Percentiles rank a stretch among this genome's conserved stretches.
Conservation (phyloP, 208 protist genomes). For the Crithidia expoeki region DNA sequence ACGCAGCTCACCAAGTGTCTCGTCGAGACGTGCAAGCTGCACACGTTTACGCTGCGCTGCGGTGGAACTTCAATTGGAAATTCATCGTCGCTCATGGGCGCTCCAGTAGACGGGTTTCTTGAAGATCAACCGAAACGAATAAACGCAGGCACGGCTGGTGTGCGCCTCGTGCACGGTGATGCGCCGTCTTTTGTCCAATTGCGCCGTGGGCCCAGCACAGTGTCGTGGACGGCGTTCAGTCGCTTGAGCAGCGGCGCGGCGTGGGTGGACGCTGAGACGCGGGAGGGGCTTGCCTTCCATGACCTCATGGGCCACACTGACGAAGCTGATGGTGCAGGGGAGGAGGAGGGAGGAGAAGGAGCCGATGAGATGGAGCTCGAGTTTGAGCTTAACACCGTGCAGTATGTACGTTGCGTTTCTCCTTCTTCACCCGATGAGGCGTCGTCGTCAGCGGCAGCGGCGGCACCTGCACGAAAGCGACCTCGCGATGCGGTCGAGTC, state of each 20-base stretch:
- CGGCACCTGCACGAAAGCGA: neutral
- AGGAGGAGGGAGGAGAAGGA: neutral
- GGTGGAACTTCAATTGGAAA: slow-evolving; percentile 6
- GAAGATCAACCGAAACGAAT: no score
- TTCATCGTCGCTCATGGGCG: no score
- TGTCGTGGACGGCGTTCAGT: slow-evolving; percentile 54
- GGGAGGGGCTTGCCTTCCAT: slow-evolving; percentile 34
- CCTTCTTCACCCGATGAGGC: no score
- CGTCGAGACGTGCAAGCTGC: slow-evolving; percentile 31
- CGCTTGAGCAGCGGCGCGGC: slow-evolving; percentile 66
- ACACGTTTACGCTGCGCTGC: slow-evolving; percentile 37
- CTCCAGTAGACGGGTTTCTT: no score
- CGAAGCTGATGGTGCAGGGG: slow-evolving; percentile 16
- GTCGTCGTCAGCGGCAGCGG: neutral
- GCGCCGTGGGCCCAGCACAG: slow-evolving; percentile 35
- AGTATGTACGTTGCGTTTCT: slow-evolving; percentile 7
- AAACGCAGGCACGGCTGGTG: slow-evolving; percentile 9
- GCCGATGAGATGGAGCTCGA: slow-evolving; percentile 38
- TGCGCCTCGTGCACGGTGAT: slow-evolving; percentile 38
- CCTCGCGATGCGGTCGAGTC: neutral
- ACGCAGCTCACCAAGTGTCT: slow-evolving; percentile 41
- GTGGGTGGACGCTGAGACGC: slow-evolving; percentile 51
- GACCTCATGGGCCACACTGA: slow-evolving; percentile 3
- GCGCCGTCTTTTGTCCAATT: slow-evolving; percentile 15
- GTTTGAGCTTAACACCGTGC: slow-evolving; percentile 33